These are phyloP conservation scores for Halenospora varia DNA, from an alignment of 495 filamentous ascomycete genomes.

Conservation along the genomic window DNA sequence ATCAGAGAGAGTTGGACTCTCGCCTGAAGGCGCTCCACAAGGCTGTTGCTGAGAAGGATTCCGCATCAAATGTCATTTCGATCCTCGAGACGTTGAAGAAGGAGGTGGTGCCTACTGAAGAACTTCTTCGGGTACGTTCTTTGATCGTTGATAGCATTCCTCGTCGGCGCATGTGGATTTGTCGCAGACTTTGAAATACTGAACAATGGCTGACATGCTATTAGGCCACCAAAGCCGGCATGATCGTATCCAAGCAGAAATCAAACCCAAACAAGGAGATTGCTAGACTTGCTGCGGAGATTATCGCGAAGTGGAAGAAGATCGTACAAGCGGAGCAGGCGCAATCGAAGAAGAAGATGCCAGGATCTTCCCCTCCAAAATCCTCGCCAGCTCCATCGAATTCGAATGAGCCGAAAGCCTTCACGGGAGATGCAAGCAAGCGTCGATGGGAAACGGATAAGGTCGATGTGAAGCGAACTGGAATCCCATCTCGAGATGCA, in stretches of 20 bases:
- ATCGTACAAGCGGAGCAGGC: conserved; percentile 66
- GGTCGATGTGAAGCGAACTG: conserved; percentile 66
- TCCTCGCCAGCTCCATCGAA: conserved; percentile 34
- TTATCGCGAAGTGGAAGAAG: conserved; percentile 83
- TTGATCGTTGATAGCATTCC: conserved; percentile 9
- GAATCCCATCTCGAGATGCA: conserved; percentile 67
- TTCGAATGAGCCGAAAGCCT: conserved; percentile 45
- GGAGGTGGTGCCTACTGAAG: conserved; percentile 79
- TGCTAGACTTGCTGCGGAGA: conserved; percentile 65
- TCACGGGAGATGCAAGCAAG: conserved; percentile 70
- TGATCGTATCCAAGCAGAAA: conserved; percentile 81
- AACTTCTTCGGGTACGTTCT: conserved; percentile 64
- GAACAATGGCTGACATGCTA: conserved; percentile 16
- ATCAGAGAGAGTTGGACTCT: conserved; percentile 71
- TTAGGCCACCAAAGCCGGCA: conserved; percentile 83
- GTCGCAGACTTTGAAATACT: not conserved
- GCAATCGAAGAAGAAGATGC: conserved; percentile 37
- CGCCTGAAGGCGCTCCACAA: conserved; percentile 73
- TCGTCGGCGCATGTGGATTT: not conserved
- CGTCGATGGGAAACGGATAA: conserved; percentile 76
- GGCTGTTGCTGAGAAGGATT: conserved; percentile 64
- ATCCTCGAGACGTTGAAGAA: conserved; percentile 75
- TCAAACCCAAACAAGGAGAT: conserved; percentile 72
- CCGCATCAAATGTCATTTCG: conserved; percentile 56
- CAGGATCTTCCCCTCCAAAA: conserved; percentile 33